Percentiles rank a stretch among this genome's conserved stretches.
Evolutionary conservation across 2,329 filamentous ascomycete genomes (phyloP).

Genomic region (Cladosporium sp.): DNA sequence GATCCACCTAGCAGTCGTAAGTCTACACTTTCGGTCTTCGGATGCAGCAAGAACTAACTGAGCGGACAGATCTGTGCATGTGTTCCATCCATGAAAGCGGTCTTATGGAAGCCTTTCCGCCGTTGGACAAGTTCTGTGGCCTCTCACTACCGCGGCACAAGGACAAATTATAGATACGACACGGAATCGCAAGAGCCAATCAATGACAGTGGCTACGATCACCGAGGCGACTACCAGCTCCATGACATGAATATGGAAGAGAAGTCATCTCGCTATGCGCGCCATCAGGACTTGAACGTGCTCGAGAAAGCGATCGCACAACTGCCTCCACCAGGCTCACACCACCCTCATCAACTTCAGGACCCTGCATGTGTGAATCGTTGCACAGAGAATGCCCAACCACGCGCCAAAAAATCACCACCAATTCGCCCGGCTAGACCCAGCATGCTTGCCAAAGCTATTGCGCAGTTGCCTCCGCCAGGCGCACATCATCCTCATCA

Average conservation of each 20-base stretch:
- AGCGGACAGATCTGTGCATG: conserved; percentile 34
- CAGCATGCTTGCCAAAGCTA: conserved; percentile 1
- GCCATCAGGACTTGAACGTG: not conserved
- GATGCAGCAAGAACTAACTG: too few relatives aligned
- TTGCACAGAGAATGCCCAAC: too few relatives aligned
- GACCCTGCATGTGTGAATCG: too few relatives aligned
- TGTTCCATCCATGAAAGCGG: conserved; percentile 32
- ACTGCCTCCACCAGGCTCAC: not conserved
- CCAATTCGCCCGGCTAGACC: not conserved
- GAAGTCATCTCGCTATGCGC: not conserved
- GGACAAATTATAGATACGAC: not conserved
- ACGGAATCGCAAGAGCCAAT: conserved; percentile 2
- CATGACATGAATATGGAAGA: not conserved
- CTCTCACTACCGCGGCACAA: not conserved
- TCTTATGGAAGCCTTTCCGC: conserved; percentile 18
- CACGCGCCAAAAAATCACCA: not conserved
- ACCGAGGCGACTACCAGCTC: not conserved
- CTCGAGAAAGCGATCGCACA: conserved; percentile 9
- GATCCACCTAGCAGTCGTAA: conserved; percentile 43
- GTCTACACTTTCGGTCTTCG: conserved; percentile 16
- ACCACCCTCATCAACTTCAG: not conserved
- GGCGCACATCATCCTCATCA: conserved; percentile 4
- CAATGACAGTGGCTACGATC: not conserved
- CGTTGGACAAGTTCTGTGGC: not conserved
- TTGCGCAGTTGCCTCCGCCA: conserved; percentile 2